Base-by-base conservation (phyloP, 129 eudicot species). In the Artemisia annua region DNA sequence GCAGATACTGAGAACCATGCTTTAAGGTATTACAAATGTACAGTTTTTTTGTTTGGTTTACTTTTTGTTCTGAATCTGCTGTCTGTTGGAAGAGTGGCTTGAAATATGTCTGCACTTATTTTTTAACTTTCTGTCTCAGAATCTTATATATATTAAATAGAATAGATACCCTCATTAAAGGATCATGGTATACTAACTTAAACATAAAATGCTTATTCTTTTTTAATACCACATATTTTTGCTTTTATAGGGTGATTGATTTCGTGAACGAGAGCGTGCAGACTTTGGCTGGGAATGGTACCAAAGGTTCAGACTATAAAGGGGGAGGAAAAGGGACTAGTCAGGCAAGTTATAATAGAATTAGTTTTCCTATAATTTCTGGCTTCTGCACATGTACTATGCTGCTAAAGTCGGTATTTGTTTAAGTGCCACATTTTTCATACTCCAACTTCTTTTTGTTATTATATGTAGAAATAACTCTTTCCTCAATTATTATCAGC, bases 1-100 rank as follows among this genome's bases (percentile, higher is more conserved):
- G 98, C 98, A 32, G 98, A 94, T 81, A 94, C 98, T 0, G 98
- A 90, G 86, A 94, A 94, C 75, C 98, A 94, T 85, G 97, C 98
- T 72, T 85, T 94, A 75, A 90, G 98, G 98, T 94, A 78, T 18
- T 3, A 18, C 49, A 24, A 11, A 4, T 60, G 28, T 18, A 50
- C 18, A 11, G 10, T 11, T 35, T 32, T 30, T 68, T 20, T 5
- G 10, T 75, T 64, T 64, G 12, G 53, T 73, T 53, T 61, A 3
- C 53, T 63, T 66, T 75, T 12, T 46, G 39, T 66, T 55, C 32
- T 11, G 17, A 46, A 66, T 53, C 46, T 46, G 30, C 20, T 19
- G 66, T 28, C n/a, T 70, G 11, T 17, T 69, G 50, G 64, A 70
- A 70, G 64, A 70, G n/a, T 54, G 54, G 11, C 54, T 63, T 73